Evolutionary conservation across 2,329 filamentous ascomycete species (phyloP).

Genomic region (Colletotrichum theobromicola): DNA sequence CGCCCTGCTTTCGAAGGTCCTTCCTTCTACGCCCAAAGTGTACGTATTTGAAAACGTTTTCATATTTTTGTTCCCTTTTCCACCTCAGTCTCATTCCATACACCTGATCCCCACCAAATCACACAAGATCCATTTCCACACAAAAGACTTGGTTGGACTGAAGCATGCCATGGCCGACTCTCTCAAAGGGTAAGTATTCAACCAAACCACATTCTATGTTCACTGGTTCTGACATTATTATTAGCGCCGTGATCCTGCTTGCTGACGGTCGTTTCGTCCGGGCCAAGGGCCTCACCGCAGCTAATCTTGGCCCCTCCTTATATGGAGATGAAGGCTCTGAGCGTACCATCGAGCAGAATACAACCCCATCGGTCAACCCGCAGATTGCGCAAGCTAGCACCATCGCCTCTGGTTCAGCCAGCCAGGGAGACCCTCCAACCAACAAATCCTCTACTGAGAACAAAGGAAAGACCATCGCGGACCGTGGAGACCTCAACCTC

Average conservation of each 20-base stretch:
- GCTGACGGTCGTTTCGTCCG: not conserved
- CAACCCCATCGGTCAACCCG: not conserved
- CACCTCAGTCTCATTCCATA: too few species aligned
- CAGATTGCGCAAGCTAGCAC: not conserved
- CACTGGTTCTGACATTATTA: not conserved
- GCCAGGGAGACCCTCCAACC: not conserved
- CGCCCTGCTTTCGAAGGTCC: not conserved
- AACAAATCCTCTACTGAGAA: not conserved
- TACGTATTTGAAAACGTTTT: not conserved
- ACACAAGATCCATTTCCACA: too few species aligned
- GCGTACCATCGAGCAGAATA: accelerated
- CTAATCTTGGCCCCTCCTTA: too few species aligned
- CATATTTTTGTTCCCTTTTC: not conserved
- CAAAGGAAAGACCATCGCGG: not conserved
- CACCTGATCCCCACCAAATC: too few species aligned
- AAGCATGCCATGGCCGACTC: not conserved
- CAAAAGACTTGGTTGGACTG: not conserved
- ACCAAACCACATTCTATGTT: not conserved
- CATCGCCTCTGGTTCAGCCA: not conserved
- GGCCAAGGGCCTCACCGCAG: not conserved
- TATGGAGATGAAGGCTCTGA: too few species aligned
- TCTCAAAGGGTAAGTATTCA: not conserved
- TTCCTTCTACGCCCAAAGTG: not conserved
- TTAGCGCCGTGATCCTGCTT: not conserved
- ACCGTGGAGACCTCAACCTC: not conserved